Evolutionary conservation across 306 rosid species (phyloP), one percentile per base, ranked within the genome.

Genomic region (Vigna hirtella): DNA sequence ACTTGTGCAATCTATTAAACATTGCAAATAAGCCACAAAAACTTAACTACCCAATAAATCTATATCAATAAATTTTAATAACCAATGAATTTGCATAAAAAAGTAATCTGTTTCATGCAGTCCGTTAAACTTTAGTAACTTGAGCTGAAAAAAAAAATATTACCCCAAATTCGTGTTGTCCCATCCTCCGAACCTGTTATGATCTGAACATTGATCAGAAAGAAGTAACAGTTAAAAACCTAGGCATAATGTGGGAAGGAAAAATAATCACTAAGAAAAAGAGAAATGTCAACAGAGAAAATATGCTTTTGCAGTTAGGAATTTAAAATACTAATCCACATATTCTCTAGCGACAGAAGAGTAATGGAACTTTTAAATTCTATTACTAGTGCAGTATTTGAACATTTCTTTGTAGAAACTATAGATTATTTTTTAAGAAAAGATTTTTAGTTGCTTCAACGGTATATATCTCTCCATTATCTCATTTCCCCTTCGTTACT

Each of bases 151-250:
- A 38, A 51, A 20, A 12, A n/a, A 78, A 28, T 40, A 78, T 66
- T 92, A 92, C 98, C 98, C 98, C 97, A 92, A 71, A 90, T 90
- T 51, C 97, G 87, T 72, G 92, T 76, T 2, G 97, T 90, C 74
- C 98, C 95, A 74, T 94, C 97, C 89, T 94, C 98, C 6, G 98
- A 92, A 77, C 98, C 97, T 56, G 97, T 92, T 83, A 94, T 87
- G 77, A 92, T 90, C 97, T 94, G 92, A 74, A 77, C 48, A 85
- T 70, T 48, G 26, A 36, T 83, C 77, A 73, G 76, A 73, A 40
- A 50, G 49, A 80, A 62, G 68, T 30, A 40, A 64, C 20, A 28
- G 82, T 83, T 66, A 74, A 82, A 78, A 82, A 72, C 52, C 73
- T 14, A 61, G 74, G 66, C 70, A 62, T 20, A 62, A 45, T 65